Evolutionary conservation across 495 filamentous ascomycete genomes (phyloP), one percentile per base, ranked within the genome.

Genomic region (Hypoxylon subgilvum): DNA sequence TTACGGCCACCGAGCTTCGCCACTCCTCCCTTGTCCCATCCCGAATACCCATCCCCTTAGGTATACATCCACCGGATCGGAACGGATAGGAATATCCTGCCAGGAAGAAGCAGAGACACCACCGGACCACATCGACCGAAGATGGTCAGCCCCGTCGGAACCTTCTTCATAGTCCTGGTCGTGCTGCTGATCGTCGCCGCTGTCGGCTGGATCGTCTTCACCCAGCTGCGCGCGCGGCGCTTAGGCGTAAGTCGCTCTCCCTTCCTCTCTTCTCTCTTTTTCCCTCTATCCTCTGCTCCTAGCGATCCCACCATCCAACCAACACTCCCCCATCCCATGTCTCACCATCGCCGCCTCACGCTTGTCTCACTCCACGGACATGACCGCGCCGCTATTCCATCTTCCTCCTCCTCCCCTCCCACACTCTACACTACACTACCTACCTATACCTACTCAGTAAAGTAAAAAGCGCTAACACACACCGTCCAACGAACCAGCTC

Each of bases 201-300:
- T 16, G 57, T 72, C 45, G 79, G 73, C 44, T 86, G 77, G 74
- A 60, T 86, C 52, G 63, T 79, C 54, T 85, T 79, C 61, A 79
- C 81, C 1, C 84, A 85, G 55, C 62, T 84, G 34, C 82, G 82
- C 55, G 87, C 87, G 31, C 74, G 81, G 39, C 78, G 81, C 9
- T 72, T 87, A 28, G 87, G 87, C 36, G 78, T 81, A 71, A 65
- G 78, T 76, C 47, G 34, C n/a, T 39, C 38, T 38, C 36, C 35
- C 30, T 34, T 31, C 23, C 42, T 27, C 41, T 16, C 16, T 31
- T 41, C 35, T 4, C 34, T 38, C 1, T 23, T 41, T 14, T 27
- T 45, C 16, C 34, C 25, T 30, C 42, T 17, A 10, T 34, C 44
- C n/a, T 68, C 82, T 9, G 69, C 76, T 4, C 59, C 40, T 9